These are phyloP conservation scores for Trypanosoma mega DNA, from an alignment of 208 protist genomes.

Conservation along the genomic window DNA sequence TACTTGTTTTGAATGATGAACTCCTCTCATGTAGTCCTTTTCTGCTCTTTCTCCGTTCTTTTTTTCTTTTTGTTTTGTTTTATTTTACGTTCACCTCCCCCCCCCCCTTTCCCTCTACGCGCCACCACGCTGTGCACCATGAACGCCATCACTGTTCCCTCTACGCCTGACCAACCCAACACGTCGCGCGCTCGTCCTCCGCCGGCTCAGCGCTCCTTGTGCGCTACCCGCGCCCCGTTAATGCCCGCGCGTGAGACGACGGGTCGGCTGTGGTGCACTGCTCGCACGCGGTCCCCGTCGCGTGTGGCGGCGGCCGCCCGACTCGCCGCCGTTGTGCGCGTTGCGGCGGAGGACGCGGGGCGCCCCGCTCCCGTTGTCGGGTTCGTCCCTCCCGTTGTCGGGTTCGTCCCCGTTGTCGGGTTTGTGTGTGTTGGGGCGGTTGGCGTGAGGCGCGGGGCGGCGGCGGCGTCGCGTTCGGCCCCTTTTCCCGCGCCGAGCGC, in stretches of 20 bases:
- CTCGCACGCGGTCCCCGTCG: constrained; percentile 1
- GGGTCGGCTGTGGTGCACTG: constrained; percentile 4
- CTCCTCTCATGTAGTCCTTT: no score
- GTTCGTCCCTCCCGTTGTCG: not conserved
- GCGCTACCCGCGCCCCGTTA: constrained; percentile 7
- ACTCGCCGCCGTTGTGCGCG: constrained; percentile 5
- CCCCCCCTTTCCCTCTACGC: no score
- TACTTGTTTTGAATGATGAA: no score
- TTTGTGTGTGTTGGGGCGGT: not conserved
- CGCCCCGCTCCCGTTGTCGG: constrained; percentile 8
- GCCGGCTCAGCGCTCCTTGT: constrained; percentile 3
- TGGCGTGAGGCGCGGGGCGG: not conserved
- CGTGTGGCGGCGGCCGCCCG: constrained; percentile 15
- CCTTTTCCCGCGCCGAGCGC: not conserved
- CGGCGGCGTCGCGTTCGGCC: not conserved
- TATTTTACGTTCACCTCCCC: no score
- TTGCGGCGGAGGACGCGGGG: constrained; percentile 7
- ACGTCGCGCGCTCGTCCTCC: not conserved
- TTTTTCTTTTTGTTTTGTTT: no score
- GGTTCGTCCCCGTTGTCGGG: not conserved
- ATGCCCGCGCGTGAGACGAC: constrained; percentile 9
- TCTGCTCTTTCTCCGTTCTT: no score
- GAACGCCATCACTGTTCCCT: no score
- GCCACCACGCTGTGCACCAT: no score
- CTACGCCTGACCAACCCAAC: no score